These are phyloP conservation scores for Alternaria sp. DNA, from an alignment of 2,329 filamentous ascomycete genomes.

Conservation along the genomic window DNA sequence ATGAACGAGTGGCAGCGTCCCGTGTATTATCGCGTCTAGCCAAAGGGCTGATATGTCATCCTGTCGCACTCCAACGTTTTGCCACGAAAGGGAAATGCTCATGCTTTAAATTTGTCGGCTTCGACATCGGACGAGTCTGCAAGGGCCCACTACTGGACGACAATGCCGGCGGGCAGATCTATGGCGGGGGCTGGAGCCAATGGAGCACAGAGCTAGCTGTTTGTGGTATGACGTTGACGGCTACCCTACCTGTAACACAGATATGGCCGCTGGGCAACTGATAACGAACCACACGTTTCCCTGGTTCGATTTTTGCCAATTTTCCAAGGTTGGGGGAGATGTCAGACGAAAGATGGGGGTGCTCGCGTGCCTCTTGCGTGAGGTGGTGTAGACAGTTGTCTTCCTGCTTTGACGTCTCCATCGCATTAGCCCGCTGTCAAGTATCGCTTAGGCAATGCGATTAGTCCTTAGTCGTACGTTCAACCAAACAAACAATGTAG, in stretches of 20 bases:
- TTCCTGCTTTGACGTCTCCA: neutral
- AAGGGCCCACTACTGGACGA: conserved; percentile 15
- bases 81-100: conserved; percentile 22
- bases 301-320: conserved; percentile 26
- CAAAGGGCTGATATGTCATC: conserved; percentile 33
- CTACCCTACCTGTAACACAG: conserved; percentile 26
- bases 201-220: conserved; percentile 26
- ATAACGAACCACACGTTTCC: conserved; percentile 36
- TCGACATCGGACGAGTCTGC: conserved; percentile 18
- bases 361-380: neutral
- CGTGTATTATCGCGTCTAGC: conserved; percentile 22
- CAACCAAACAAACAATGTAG: conserved; percentile 5
- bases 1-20: neutral
- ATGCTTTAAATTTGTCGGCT: conserved; percentile 33
- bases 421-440: conserved; percentile 8
- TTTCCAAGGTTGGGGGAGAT: conserved; percentile 29
- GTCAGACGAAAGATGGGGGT: conserved; percentile 25
- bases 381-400: neutral
- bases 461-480: conserved; percentile 9
- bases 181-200: conserved; percentile 35
- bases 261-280: conserved; percentile 21
- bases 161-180: conserved; percentile 21
- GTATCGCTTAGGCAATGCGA: conserved; percentile 15
- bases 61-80: conserved; percentile 15
- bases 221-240: conserved; percentile 31